Conservation (phyloP, 2,329 filamentous ascomycete genomes). For the Knoxdaviesia capensis region DNA sequence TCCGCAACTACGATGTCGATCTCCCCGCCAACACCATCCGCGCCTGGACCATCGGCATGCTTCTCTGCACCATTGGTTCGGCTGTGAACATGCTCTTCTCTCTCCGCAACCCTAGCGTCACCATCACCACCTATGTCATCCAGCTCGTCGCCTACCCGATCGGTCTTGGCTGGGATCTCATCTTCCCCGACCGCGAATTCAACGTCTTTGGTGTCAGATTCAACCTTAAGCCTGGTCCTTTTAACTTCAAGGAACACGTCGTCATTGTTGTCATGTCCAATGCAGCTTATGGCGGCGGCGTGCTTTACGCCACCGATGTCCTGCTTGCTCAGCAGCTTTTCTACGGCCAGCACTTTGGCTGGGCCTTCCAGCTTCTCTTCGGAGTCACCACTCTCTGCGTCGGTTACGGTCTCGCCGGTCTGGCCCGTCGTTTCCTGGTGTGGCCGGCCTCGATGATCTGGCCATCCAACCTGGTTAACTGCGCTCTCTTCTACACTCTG, state of each 20-base stretch:
- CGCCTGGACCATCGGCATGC: conserved; percentile 40
- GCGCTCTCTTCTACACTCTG: conserved; percentile 41
- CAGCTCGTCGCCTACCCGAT: conserved; percentile 42
- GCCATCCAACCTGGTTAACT: conserved; percentile 39
- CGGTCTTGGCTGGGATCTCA: conserved; percentile 30
- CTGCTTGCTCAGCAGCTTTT: conserved; percentile 22
- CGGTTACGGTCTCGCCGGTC: conserved; percentile 42
- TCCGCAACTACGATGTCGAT: conserved; percentile 44
- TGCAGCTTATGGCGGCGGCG: conserved; percentile 36
- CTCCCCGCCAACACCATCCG: conserved; percentile 44
- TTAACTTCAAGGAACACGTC: conserved; percentile 43
- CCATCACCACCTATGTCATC: conserved; percentile 39
- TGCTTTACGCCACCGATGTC: conserved; percentile 33
- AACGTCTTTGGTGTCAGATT: conserved; percentile 31
- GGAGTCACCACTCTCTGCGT: conserved; percentile 40
- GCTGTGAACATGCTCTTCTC: conserved; percentile 41
- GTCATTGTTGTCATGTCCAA: conserved; percentile 45
- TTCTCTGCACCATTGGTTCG: conserved; percentile 42
- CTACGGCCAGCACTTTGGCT: conserved; percentile 31
- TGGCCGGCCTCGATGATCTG: conserved; percentile 45
- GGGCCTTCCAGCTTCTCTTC: conserved; percentile 38
- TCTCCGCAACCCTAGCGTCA: conserved; percentile 35
- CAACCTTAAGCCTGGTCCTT: conserved; percentile 34
- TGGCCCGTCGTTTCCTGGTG: conserved; percentile 37
- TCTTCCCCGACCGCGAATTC: conserved; percentile 31